Evolutionary conservation across 176 grass and related monocot species (phyloP).

Genomic region (Musa schizocarpa): DNA sequence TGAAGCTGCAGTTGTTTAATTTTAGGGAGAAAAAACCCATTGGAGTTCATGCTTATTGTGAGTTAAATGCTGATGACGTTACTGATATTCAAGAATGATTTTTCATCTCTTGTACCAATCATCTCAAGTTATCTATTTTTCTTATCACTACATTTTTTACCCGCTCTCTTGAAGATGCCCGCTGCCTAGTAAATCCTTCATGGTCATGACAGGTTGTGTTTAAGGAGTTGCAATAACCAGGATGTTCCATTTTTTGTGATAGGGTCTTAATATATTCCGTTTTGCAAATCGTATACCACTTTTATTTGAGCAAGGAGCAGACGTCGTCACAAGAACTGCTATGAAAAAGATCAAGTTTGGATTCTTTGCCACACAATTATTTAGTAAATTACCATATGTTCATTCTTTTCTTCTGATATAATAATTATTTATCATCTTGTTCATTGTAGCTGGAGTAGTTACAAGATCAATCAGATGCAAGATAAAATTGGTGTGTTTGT

Average conservation of each 20-base stretch:
- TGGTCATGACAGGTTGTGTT: too few relatives aligned
- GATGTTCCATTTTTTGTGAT: background rate
- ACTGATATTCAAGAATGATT: background rate
- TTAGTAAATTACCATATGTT: background rate
- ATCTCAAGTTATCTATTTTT: too few relatives aligned
- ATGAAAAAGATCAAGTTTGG: slow-evolving; percentile 73
- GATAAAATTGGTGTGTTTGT: slow-evolving; percentile 97
- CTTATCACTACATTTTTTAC: too few relatives aligned
- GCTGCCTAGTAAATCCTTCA: too few relatives aligned
- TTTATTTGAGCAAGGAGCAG: slow-evolving; percentile 94
- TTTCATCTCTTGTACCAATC: background rate
- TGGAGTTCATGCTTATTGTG: too few relatives aligned
- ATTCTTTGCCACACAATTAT: background rate
- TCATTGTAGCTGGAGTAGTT: slow-evolving; percentile 67
- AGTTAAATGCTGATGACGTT: background rate
- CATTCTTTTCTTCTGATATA: background rate
- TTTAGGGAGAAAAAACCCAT: background rate
- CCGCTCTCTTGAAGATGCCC: too few relatives aligned
- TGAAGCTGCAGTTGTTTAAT: background rate
- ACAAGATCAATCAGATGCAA: slow-evolving; percentile 93
- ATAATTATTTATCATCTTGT: slow-evolving; percentile 7
- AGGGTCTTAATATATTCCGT: slow-evolving; percentile 94
- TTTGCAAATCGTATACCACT: slow-evolving; percentile 98
- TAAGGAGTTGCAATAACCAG: background rate
- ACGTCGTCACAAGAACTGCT: slow-evolving; percentile 97